phyloP scores from a whole-genome alignment of 305 asterid species.

The Withania somnifera region DNA sequence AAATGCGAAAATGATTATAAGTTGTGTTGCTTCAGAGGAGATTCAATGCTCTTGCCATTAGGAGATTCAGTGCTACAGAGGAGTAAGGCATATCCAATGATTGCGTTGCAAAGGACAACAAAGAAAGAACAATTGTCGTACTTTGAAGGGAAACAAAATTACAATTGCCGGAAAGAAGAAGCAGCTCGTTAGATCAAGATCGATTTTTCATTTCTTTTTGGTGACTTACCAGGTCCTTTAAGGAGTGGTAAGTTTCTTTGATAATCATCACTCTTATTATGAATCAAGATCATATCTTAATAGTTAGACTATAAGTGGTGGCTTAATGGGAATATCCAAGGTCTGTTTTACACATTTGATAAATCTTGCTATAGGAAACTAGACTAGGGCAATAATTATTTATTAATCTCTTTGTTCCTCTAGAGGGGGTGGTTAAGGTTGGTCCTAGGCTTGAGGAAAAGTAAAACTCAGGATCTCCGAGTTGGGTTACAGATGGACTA shows the following conservation, averaged over 20 bases:
- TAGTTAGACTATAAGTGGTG: too few relatives aligned
- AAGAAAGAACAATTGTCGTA: slow-evolving; percentile 88
- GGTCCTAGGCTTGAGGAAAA: background rate
- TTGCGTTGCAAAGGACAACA: slow-evolving; percentile 93
- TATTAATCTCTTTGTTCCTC: background rate
- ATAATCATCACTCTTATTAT: too few relatives aligned
- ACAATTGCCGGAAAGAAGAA: slow-evolving; percentile 91
- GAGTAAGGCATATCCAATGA: slow-evolving; percentile 76
- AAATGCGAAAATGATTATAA: background rate
- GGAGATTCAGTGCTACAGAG: slow-evolving; percentile 92
- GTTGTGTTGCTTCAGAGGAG: slow-evolving; percentile 48
- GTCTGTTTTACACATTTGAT: background rate
- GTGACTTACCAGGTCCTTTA: too few relatives aligned
- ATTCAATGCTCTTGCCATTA: slow-evolving; percentile 73
- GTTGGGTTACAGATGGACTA: background rate
- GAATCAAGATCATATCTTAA: too few relatives aligned
- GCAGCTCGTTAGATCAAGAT: slow-evolving; percentile 20
- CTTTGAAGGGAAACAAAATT: slow-evolving; percentile 82
- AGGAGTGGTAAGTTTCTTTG: too few relatives aligned
- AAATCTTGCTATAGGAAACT: background rate
- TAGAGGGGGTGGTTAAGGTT: background rate
- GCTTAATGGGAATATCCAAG: too few relatives aligned
- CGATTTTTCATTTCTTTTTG: background rate
- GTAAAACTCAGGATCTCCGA: background rate
- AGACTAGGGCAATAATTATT: background rate